These are phyloP conservation scores for Pulveroboletus frians DNA, from an alignment of 768 basidiomycete genomes.

Conservation along the genomic window DNA sequence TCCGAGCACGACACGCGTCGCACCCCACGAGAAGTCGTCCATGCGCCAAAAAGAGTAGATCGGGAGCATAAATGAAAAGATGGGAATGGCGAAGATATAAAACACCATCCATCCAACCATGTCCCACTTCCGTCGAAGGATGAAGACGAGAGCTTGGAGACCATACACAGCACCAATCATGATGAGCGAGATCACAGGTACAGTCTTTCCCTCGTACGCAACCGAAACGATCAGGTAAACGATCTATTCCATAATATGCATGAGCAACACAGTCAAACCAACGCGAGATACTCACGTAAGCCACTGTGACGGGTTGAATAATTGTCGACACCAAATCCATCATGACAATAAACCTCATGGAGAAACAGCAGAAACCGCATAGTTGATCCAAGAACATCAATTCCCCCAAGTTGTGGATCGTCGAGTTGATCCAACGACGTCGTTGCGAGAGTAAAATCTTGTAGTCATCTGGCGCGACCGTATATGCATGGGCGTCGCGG, in stretches of 20 bases:
- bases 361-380: conserved; percentile 98
- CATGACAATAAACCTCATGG: conserved; percentile 98
- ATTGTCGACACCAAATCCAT: conserved; percentile 89
- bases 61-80: conserved; percentile 89
- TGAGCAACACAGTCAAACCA: conserved; percentile 4
- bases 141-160: conserved; percentile 86
- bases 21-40: conserved; percentile 98
- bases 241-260: conserved; percentile 44
- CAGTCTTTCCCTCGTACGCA: conserved; percentile 53
- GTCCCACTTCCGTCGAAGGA: conserved; percentile 93
- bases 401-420: conserved; percentile 94
- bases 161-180: conserved; percentile 96
- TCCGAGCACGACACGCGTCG: conserved; percentile 86
- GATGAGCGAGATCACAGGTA: conserved; percentile 80
- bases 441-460: conserved; percentile 90
- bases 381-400: conserved; percentile 86
- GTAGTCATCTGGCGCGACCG: conserved; percentile 96
- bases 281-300: conserved; percentile 61
- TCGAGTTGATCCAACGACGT: conserved; percentile 99
- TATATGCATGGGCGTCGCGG: conserved; percentile 89
- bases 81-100: conserved; percentile 91
- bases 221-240: conserved; percentile 84
- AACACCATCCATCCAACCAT: conserved; percentile 98
- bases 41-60: conserved; percentile 96
- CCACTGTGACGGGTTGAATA: conserved; percentile 81